Base-by-base conservation (phyloP, 306 rosid species). In the Vigna angularis region DNA sequence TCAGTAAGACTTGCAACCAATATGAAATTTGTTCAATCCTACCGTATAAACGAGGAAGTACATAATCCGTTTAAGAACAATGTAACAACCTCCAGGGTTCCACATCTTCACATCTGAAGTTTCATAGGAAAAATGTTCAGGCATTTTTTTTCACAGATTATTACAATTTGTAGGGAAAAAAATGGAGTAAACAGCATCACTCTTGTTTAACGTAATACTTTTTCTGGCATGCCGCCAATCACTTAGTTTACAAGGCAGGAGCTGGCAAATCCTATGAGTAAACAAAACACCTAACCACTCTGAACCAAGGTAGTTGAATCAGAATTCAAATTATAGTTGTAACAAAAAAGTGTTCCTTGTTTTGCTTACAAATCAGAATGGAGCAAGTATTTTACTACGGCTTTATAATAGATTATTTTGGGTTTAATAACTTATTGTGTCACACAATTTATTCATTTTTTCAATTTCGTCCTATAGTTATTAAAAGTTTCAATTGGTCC, bases 201-300 rank as follows among this genome's bases (percentile, higher is more conserved):
- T 72, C 66, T 74, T 44, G 42, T 58, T 68, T 42, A 28, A 58
- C 30, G 74, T 69, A 66, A 49, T 69, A 68, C 61, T 12, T 63
- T 80, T 50, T 51, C 58, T 22, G 61, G 70, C 70, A 79, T 32
- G 76, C 38, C 56, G 76, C 38, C 56, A 66, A 65, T 48, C 68
- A 52, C 65, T 45, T n/a, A 13, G 81, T 63, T 38, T 16, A 34
- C 70, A 14, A 36, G 47, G 66, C 22, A 70, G 30, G 16, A 59
- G 63, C 32, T 63, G 28, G 16, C 9, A 9, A 64, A 34, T 64
- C 28, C 50, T 13, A 49, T 63, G 20, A 14, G 13, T 79, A 53
- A 57, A 79, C 48, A 68, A 79, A 71, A 59, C 49, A 59, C 59
- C 38, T 47, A 63, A 72, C 30, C 74, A 34, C 70, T 48, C 18